phyloP scores from a whole-genome alignment of 2,329 filamentous ascomycete genomes.

The Teratosphaeria destructans region DNA sequence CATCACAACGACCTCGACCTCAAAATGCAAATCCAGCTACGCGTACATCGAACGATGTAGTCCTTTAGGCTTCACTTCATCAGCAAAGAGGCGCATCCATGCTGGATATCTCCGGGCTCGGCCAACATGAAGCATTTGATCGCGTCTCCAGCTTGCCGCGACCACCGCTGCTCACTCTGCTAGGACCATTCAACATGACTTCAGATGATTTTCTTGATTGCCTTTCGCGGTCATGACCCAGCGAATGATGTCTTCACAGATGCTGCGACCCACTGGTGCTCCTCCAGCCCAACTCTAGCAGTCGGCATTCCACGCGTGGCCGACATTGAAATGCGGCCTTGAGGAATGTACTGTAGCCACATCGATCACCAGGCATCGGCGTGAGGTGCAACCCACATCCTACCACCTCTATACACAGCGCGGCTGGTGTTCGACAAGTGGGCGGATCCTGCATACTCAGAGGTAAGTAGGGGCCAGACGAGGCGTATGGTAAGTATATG shows the following conservation, averaged over 20 bases:
- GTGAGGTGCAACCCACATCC: neutral
- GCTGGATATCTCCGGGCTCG: neutral
- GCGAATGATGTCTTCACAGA: neutral
- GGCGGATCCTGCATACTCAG: neutral
- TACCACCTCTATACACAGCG: neutral
- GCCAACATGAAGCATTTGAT: neutral
- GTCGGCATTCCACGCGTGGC: neutral
- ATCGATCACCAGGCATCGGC: neutral
- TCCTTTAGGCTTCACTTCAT: too few relatives aligned
- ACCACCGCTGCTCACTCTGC: neutral
- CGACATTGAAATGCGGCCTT: neutral
- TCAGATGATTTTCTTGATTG: neutral
- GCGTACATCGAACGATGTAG: too few relatives aligned
- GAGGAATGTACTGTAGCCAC: neutral
- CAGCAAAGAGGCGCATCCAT: neutral
- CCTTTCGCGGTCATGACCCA: too few relatives aligned
- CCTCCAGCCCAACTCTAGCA: neutral
- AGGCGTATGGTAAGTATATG: neutral
- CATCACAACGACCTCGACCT: too few relatives aligned
- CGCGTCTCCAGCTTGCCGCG: neutral
- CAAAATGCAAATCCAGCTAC: too few relatives aligned
- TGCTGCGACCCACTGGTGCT: neutral
- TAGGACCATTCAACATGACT: neutral
- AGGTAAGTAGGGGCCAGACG: constrained; percentile 3
- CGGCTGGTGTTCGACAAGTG: neutral